Conservation (phyloP, 2,329 filamentous ascomycete species). For the Fusarium sp. region DNA sequence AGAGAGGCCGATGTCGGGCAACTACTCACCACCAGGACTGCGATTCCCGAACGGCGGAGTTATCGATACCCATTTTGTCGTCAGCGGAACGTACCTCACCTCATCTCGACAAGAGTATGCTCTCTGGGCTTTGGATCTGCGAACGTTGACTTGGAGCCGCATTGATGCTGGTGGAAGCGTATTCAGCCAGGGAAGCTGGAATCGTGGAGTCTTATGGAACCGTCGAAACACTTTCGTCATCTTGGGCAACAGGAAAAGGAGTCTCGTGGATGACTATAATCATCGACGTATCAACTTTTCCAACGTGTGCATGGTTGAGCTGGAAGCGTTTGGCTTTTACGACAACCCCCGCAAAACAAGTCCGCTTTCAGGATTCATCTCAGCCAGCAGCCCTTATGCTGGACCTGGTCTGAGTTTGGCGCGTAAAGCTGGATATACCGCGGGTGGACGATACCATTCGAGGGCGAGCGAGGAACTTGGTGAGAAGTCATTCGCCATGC, state of each 20-base stretch:
- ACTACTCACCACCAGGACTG: constrained; percentile 88
- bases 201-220: constrained; percentile 92
- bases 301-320: constrained; percentile 95
- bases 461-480: constrained; percentile 87
- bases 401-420: constrained; percentile 66
- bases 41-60: constrained; percentile 96
- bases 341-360: constrained; percentile 87
- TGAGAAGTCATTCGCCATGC: constrained; percentile 78
- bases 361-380: constrained; percentile 85
- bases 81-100: constrained; percentile 96
- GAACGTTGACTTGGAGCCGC: constrained; percentile 89
- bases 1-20: constrained; percentile 89
- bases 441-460: constrained; percentile 80
- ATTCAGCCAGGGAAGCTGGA: constrained; percentile 98
- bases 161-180: constrained; percentile 95
- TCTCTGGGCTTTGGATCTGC: constrained; percentile 91
- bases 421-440: constrained; percentile 71
- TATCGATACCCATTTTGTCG: constrained; percentile 95
- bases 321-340: constrained; percentile 97
- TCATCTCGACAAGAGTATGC: constrained; percentile 99
- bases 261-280: constrained; percentile 97
- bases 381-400: constrained; percentile 78
- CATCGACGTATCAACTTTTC: constrained; percentile 97
- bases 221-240: constrained; percentile 96
- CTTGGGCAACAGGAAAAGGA: constrained; percentile 91